These are phyloP conservation scores for Leccinellum albellum DNA, from an alignment of 768 basidiomycete genomes.

Conservation along the genomic window DNA sequence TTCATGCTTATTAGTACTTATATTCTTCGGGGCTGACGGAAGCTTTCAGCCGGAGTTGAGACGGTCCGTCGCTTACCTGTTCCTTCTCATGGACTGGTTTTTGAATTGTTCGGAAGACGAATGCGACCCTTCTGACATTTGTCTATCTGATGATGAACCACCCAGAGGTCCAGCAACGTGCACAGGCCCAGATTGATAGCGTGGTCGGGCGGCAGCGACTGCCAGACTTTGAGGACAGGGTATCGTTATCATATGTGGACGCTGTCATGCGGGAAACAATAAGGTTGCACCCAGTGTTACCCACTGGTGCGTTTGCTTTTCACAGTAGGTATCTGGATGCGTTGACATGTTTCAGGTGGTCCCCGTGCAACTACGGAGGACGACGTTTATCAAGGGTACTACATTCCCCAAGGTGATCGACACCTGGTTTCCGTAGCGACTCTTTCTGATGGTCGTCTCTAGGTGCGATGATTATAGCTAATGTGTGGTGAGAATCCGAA, in stretches of 20 bases:
- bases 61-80: conserved; percentile 23
- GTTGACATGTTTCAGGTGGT: conserved; percentile 23
- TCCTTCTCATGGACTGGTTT: neutral
- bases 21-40: neutral
- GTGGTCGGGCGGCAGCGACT: no score
- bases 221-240: no score
- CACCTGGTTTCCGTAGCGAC: conserved; percentile 31
- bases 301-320: conserved; percentile 19
- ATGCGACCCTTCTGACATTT: conserved; percentile 19
- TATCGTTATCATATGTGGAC: no score
- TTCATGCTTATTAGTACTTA: neutral
- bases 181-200: no score
- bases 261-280: no score
- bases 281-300: conserved; percentile 15
- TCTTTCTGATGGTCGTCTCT: neutral
- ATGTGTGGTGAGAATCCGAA: conserved; percentile 6
- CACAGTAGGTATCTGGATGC: neutral
- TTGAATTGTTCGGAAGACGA: conserved; percentile 18
- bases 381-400: no score
- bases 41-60: conserved; percentile 27
- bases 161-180: no score
- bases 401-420: no score
- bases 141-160: no score
- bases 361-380: conserved; percentile 38
- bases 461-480: no score